Evolutionary conservation across 306 rosid species (phyloP).

Genomic region (Castanea crenata): DNA sequence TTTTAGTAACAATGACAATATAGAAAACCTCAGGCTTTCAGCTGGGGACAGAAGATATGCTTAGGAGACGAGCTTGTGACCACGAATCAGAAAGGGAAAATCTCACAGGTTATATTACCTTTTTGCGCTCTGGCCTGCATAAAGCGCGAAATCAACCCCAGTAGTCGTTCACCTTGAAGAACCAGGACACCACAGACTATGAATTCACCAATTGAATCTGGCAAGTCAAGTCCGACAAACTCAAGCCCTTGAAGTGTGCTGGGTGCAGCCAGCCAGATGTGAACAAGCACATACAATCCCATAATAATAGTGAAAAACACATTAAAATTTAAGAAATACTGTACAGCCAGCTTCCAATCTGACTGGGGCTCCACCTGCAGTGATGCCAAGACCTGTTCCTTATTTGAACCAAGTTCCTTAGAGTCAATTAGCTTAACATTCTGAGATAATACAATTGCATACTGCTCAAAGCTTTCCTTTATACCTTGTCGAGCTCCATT

Average conservation of each 20-base stretch:
- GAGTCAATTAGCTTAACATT: conserved; percentile 70
- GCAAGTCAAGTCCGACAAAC: conserved; percentile 94
- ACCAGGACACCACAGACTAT: conserved; percentile 76
- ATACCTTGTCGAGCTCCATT: conserved; percentile 87
- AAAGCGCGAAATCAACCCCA: conserved; percentile 83
- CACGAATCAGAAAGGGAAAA: conserved; percentile 7
- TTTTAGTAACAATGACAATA: neutral
- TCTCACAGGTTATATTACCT: conserved; percentile 45
- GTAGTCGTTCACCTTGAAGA: conserved; percentile 83
- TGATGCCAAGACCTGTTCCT: conserved; percentile 85
- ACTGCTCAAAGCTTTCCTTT: conserved; percentile 82
- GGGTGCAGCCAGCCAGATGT: conserved; percentile 75
- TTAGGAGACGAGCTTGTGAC: neutral
- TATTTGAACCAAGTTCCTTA: conserved; percentile 71
- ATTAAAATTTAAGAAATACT: conserved; percentile 80
- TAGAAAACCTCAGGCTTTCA: neutral
- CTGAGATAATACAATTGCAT: conserved; percentile 61
- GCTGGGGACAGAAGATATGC: neutral
- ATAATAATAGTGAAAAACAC: conserved; percentile 62
- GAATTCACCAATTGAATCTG: conserved; percentile 91
- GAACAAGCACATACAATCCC: conserved; percentile 76
- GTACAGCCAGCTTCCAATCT: conserved; percentile 67
- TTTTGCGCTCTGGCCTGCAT: conserved; percentile 83
- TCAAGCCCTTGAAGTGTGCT: conserved; percentile 82
- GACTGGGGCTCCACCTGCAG: conserved; percentile 66